These are phyloP conservation scores for Phytophthora quininea DNA, from an alignment of 352 stramenopile species.

Conservation along the genomic window DNA sequence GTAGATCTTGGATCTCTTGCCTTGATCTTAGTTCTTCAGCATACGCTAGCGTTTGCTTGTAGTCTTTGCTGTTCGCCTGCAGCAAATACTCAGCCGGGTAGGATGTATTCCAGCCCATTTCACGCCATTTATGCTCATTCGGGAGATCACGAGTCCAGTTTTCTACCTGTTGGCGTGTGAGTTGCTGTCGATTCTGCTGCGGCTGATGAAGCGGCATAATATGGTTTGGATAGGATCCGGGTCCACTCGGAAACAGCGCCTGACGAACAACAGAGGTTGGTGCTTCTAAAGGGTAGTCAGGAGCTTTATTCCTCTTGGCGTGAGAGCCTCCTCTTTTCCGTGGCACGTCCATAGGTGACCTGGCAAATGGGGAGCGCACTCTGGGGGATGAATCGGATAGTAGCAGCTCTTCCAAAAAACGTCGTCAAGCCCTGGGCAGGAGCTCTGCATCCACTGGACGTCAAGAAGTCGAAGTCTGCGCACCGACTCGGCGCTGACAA, in stretches of 20 bases:
- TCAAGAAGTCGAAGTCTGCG: neutral
- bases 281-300: slow-evolving; percentile 38
- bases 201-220: slow-evolving; percentile 36
- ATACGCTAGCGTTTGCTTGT: slow-evolving; percentile 66
- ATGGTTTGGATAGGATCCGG: slow-evolving; percentile 49
- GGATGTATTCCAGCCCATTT: slow-evolving; percentile 76
- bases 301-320: slow-evolving; percentile 36
- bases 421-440: slow-evolving; percentile 26
- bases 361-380: neutral
- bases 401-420: slow-evolving; percentile 44
- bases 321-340: slow-evolving; percentile 19
- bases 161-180: slow-evolving; percentile 9
- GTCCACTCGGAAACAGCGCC: slow-evolving; percentile 46
- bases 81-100: slow-evolving; percentile 69
- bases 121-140: slow-evolving; percentile 52
- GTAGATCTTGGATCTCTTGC: slow-evolving; percentile 15
- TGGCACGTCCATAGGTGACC: slow-evolving; percentile 11
- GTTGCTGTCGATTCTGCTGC: slow-evolving; percentile 18
- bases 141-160: slow-evolving; percentile 9
- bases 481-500: too few species aligned
- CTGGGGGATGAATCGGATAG: slow-evolving; percentile 33
- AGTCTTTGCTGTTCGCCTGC: slow-evolving; percentile 43
- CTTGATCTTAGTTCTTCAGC: slow-evolving; percentile 46
- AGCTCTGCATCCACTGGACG: slow-evolving; percentile 27
- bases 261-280: slow-evolving; percentile 47